Percentiles rank a stretch among this genome's conserved stretches.
These are phyloP conservation scores for Colletotrichum neosansevieriae DNA, from an alignment of 2,329 filamentous ascomycete genomes.

Conservation along the genomic window DNA sequence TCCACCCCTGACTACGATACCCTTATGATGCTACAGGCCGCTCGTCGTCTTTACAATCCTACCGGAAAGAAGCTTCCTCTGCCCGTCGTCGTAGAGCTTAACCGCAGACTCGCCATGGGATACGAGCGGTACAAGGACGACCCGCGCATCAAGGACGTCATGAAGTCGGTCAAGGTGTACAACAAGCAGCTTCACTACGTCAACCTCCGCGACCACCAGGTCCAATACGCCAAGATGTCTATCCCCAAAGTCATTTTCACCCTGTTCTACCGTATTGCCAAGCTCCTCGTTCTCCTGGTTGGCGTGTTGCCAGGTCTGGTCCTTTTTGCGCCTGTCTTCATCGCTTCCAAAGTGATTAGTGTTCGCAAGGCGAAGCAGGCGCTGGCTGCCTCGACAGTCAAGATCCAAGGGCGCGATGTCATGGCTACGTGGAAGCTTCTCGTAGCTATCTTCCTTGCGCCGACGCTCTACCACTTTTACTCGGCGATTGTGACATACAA, in stretches of 20 bases:
- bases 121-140: constrained; percentile 95
- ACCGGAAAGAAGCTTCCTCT: constrained; percentile 94
- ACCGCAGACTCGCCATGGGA: constrained; percentile 88
- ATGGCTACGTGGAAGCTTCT: constrained; percentile 96
- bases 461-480: constrained; percentile 85
- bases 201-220: constrained; percentile 92
- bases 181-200: constrained; percentile 88
- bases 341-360: constrained; percentile 85
- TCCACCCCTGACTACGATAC: constrained; percentile 96
- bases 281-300: constrained; percentile 80
- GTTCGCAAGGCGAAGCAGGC: constrained; percentile 85
- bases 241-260: constrained; percentile 80
- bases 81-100: constrained; percentile 93
- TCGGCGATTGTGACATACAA: constrained; percentile 79
- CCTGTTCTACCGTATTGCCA: constrained; percentile 82
- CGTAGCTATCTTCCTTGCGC: constrained; percentile 86
- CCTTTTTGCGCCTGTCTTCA: constrained; percentile 90
- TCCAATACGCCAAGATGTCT: constrained; percentile 89
- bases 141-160: constrained; percentile 81
- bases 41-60: constrained; percentile 91
- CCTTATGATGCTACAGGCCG: constrained; percentile 95
- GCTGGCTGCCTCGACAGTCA: constrained; percentile 86
- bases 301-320: constrained; percentile 88
- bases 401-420: constrained; percentile 88
- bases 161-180: constrained; percentile 83